These are phyloP conservation scores for Raphanus raphanistrum DNA, from an alignment of 345 rosid species.

Conservation along the genomic window DNA sequence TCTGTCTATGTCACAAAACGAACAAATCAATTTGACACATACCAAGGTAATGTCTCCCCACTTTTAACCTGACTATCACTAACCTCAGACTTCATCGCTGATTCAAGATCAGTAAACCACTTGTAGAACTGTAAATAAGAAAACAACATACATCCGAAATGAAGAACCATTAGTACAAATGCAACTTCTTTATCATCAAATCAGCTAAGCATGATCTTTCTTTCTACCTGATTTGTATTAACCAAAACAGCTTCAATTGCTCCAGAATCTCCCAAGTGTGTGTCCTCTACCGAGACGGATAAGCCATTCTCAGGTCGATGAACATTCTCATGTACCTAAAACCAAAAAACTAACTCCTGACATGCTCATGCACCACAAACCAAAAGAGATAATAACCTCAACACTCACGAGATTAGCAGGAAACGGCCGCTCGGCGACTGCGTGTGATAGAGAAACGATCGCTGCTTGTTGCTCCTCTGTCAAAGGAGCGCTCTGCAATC, in stretches of 20 bases:
- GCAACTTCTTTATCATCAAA: slow-evolving; percentile 9
- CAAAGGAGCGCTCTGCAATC: slow-evolving; percentile 69
- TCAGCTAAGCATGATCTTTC: not conserved
- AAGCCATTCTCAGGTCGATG: slow-evolving; percentile 61
- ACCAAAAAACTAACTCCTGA: slow-evolving; percentile 25
- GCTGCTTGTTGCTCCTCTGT: slow-evolving; percentile 86
- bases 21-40: slow-evolving; percentile 14
- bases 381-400: not conserved
- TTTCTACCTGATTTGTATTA: slow-evolving; percentile 73
- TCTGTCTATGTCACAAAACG: slow-evolving; percentile 60
- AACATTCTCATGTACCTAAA: slow-evolving; percentile 63
- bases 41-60: slow-evolving; percentile 8
- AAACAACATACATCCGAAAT: not conserved
- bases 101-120: slow-evolving; percentile 98
- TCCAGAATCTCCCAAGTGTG: slow-evolving; percentile 54
- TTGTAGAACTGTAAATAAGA: slow-evolving; percentile 70
- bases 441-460: slow-evolving; percentile 58
- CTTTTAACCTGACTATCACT: slow-evolving; percentile 28
- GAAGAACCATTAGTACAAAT: slow-evolving; percentile 25
- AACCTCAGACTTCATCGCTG: slow-evolving; percentile 98
- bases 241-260: slow-evolving; percentile 76
- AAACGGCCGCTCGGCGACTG: slow-evolving; percentile 80
- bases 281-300: slow-evolving; percentile 51
- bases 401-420: slow-evolving; percentile 66
- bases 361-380: not conserved